Percentiles rank a stretch among this genome's conserved stretches.
Evolutionary conservation across 257 asterid genomes (phyloP).

Genomic region (Gardenia jasminoides): DNA sequence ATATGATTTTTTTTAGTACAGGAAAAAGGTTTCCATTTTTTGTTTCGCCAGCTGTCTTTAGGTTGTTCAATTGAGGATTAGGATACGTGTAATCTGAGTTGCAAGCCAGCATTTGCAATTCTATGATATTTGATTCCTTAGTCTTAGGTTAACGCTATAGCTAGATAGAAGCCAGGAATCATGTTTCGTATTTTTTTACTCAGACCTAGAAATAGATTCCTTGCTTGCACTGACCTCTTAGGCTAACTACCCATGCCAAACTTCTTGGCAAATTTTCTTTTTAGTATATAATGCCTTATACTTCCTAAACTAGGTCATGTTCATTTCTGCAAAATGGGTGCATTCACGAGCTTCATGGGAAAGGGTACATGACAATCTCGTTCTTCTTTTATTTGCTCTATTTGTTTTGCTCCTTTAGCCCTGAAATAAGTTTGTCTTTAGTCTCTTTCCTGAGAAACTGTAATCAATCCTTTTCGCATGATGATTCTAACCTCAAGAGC

Average conservation of each 20-base stretch:
- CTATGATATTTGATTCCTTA: background rate
- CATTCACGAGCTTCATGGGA: constrained; percentile 69
- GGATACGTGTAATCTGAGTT: background rate
- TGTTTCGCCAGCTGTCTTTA: background rate
- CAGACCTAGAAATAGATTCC: constrained; percentile 35
- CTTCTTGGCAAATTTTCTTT: constrained; percentile 8
- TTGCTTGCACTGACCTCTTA: constrained; percentile 40
- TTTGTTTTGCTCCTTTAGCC: background rate
- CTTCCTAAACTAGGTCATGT: background rate
- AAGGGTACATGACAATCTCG: constrained; percentile 43
- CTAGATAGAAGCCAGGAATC: constrained; percentile 42
- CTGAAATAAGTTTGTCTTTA: background rate
- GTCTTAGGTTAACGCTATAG: constrained; percentile 15
- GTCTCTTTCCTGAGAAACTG: background rate
- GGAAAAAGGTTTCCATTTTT: background rate
- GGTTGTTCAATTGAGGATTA: background rate
- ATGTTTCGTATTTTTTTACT: background rate
- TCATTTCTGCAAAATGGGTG: constrained; percentile 49
- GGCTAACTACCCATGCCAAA: constrained; percentile 43
- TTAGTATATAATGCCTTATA: constrained; percentile 15
- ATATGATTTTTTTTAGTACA: background rate
- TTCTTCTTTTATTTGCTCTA: background rate
- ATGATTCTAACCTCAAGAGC: background rate
- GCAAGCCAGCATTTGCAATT: background rate
- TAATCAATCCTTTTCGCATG: background rate